Base-by-base conservation (phyloP, 495 filamentous ascomycete genomes). In the Ramalina peruviana region DNA sequence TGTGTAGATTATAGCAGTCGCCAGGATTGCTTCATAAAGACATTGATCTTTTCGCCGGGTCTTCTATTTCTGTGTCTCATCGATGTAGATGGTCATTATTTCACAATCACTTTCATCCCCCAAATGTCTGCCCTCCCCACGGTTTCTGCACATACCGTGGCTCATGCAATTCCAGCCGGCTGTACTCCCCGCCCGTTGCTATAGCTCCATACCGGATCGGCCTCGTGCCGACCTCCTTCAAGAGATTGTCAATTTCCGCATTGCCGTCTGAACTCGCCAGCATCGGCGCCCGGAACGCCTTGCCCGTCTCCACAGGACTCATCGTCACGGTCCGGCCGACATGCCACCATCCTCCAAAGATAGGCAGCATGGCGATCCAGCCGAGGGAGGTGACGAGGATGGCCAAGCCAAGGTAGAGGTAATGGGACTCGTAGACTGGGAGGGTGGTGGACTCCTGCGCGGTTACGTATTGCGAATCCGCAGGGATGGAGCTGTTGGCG, bases 221-320 rank as follows among this genome's bases (percentile, higher is more conserved):
- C 21, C 21, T 17, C 6, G 11, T 23, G 1, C 40, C 40, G 1
- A 41, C 40, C 2, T 41, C 40, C 13, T 10, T 17, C 17, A 41
- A 23, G 9, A 41, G 15, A 12, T 1, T 20, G 15, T 36, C 33
- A 6, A 46, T 41, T 5, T 36, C 27, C 13, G 46, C 56, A 37
- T 59, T 59, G 4, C 40, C 25, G 41, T 51, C 50, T 0, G 41
- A 15, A 19, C 19, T 54, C 27, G 30, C 17, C 33, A 60, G 43
- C 16, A 51, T 19, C n/a, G 45, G 56, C 7, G 58, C 58, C 15
- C 47, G 47, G 41, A 60, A 60, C 19, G 57, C 57, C 36, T 60
- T 59, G 6, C 47, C 57, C 25, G 51, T 53, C 44, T 60, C 57
- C 5, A 60, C 47, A 9, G 57, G 57, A 20, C 44, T 57, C 37